Conservation (phyloP, 352 stramenopile species). For the Peronospora farinosa region DNA sequence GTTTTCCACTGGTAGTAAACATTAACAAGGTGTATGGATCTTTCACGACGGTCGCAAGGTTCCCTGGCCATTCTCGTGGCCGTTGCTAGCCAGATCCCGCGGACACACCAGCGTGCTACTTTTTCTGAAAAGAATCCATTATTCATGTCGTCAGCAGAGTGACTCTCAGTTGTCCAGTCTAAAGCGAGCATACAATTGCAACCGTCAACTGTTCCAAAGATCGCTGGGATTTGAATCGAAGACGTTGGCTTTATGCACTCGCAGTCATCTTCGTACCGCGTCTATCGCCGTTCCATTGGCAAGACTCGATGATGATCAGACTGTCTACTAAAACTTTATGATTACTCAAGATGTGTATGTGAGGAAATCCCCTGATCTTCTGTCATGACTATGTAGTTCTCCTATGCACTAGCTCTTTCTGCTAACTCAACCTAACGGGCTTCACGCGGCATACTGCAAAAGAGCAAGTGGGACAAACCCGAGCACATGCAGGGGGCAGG, state of each 20-base stretch:
- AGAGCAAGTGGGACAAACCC: too few relatives aligned
- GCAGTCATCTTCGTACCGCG: conserved; percentile 7
- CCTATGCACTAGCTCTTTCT: too few relatives aligned
- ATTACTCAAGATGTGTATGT: too few relatives aligned
- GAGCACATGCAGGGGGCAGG: too few relatives aligned
- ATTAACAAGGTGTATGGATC: not conserved
- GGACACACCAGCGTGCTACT: not conserved
- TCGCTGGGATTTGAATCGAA: conserved; percentile 22
- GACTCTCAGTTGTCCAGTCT: not conserved
- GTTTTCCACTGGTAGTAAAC: too few relatives aligned
- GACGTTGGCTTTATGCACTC: conserved; percentile 16
- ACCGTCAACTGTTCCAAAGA: conserved; percentile 8
- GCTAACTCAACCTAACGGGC: too few relatives aligned
- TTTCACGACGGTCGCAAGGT: not conserved
- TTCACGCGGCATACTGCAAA: too few relatives aligned
- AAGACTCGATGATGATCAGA: too few relatives aligned
- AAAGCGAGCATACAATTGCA: not conserved
- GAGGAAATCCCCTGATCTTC: too few relatives aligned
- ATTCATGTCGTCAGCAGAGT: not conserved
- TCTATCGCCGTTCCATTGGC: not conserved
- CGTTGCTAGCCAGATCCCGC: not conserved
- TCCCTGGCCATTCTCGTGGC: not conserved
- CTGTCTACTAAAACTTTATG: too few relatives aligned
- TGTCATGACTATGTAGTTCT: too few relatives aligned
- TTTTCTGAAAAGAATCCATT: not conserved